Evolutionary conservation across 2,329 filamentous ascomycete genomes (phyloP), one percentile per base, ranked within the genome.

Genomic region (Ciborinia camelliae): DNA sequence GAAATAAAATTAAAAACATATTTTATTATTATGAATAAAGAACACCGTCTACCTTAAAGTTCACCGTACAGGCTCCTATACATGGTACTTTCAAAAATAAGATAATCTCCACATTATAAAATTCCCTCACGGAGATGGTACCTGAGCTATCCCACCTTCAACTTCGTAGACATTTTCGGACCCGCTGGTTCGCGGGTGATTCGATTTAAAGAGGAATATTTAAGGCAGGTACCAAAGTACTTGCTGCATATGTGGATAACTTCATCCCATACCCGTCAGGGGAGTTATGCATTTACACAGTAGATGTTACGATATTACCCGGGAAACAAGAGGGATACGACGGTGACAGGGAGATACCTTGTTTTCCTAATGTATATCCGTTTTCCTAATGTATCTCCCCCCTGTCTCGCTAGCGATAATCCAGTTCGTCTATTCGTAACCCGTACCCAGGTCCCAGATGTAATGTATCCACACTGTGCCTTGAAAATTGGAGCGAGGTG

Each of bases 71-170:
- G 26, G 54, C 54, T 47, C 20, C 54, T 32, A 47, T 23, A 47
- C 39, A 4, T 32, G 45, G n/a, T n/a, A n/a, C n/a, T n/a, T n/a
- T n/a, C n/a, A 47, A 47, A 45, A 28, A 35, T 18, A 35, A 20
- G 23, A 14, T 9, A 58, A 58, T 58, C 55, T 58, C 55, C 55
- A 58, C 55, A 35, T 35, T 23, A n/a, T 28, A 37, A 58, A 58
- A 47, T 58, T 58, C 45, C 39, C 54, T 58, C 28, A 45, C 28
- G 20, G 41, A 26, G 18, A 35, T 47, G 55, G 55, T 58, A 15
- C 41, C 55, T 58, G 41, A 20, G 8, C 47, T 18, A 58, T 58
- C 55, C 55, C 41, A 35, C 35, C 28, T 35, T 58, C 28, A 26
- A 35, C 20, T 58, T 58, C 47, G 55, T 26, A 9, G 28, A 35